Percentiles rank a stretch among this genome's conserved stretches.
These are phyloP conservation scores for Cercospora sojina DNA, from an alignment of 2,329 filamentous ascomycete species.

Conservation along the genomic window DNA sequence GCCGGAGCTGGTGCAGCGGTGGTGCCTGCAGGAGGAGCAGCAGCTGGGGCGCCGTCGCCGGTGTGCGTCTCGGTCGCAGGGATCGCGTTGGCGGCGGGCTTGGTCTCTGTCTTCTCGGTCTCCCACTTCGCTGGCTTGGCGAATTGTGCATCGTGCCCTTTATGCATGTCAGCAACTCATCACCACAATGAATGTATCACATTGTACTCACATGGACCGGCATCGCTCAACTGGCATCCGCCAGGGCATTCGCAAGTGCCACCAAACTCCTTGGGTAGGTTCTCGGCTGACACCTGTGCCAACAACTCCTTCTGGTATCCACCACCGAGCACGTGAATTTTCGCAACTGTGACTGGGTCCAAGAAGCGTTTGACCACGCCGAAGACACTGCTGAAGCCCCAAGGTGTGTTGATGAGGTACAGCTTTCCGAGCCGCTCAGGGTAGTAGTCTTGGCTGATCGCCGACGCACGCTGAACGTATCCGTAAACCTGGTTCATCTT, in stretches of 20 bases:
- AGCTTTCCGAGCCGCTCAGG: conserved; percentile 93
- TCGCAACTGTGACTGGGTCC: conserved; percentile 92
- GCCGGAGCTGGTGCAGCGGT: conserved; percentile 25
- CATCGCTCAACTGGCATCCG: conserved; percentile 83
- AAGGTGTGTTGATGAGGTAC: conserved; percentile 97
- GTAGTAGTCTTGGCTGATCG: conserved; percentile 98
- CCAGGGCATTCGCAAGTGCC: conserved; percentile 78
- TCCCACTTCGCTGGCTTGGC: conserved; percentile 56
- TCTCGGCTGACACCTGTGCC: conserved; percentile 81
- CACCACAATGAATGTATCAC: not conserved
- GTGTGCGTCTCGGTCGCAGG: conserved; percentile 35
- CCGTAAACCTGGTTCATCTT: conserved; percentile 82
- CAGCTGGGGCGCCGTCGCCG: conserved; percentile 33
- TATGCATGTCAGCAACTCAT: conserved; percentile 19
- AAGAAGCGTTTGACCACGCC: conserved; percentile 86
- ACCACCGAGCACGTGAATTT: conserved; percentile 86
- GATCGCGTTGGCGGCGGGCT: conserved; percentile 39
- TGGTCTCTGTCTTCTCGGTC: conserved; percentile 26
- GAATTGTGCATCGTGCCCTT: conserved; percentile 66
- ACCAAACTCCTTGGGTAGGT: conserved; percentile 82
- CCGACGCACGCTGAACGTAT: conserved; percentile 81
- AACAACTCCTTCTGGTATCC: conserved; percentile 83
- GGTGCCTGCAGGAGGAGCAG: conserved; percentile 20
- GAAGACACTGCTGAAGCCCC: conserved; percentile 89
- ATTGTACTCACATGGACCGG: conserved; percentile 69